A percentile compares a stretch with the other conserved stretches of the same genome.
phyloP scores from a whole-genome alignment of 1,284 basidiomycete genomes.

The Leucoagaricus sp. region DNA sequence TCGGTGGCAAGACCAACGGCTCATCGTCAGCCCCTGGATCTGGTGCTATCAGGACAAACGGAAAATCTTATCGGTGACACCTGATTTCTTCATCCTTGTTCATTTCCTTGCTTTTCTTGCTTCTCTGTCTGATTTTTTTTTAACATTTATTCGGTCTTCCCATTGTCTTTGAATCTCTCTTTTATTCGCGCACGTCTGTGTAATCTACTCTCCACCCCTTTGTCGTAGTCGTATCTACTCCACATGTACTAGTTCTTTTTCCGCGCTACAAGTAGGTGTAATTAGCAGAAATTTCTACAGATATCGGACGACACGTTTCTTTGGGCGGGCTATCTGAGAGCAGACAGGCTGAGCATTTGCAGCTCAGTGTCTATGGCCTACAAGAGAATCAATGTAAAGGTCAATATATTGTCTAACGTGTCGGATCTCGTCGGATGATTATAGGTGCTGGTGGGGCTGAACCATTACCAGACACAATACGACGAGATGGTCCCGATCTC shows the following conservation, averaged over 20 bases:
- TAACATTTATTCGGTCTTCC: conserved; percentile 22
- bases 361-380: not conserved
- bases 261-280: conserved; percentile 1
- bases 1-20: conserved; percentile 51
- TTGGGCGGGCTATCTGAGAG: conserved; percentile 1
- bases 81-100: conserved; percentile 22
- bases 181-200: not conserved
- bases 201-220: conserved; percentile 10
- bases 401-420: not conserved
- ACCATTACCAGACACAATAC: not conserved
- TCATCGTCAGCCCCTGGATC: conserved; percentile 30
- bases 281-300: conserved; percentile 4
- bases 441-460: not conserved
- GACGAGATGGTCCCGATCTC: conserved; percentile 4
- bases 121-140: conserved; percentile 20
- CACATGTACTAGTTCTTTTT: conserved; percentile 10
- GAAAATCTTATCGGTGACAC: conserved; percentile 53
- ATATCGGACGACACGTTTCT: not conserved
- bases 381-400: not conserved
- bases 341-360: not conserved
- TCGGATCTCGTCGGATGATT: conserved; percentile 2
- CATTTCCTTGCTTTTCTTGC: conserved; percentile 14
- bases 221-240: conserved; percentile 7
- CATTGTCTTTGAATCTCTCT: conserved; percentile 1
- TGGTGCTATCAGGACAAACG: conserved; percentile 46